Conservation (phyloP, 441 rosid species). For the Cnidoscolus chayamansa region DNA sequence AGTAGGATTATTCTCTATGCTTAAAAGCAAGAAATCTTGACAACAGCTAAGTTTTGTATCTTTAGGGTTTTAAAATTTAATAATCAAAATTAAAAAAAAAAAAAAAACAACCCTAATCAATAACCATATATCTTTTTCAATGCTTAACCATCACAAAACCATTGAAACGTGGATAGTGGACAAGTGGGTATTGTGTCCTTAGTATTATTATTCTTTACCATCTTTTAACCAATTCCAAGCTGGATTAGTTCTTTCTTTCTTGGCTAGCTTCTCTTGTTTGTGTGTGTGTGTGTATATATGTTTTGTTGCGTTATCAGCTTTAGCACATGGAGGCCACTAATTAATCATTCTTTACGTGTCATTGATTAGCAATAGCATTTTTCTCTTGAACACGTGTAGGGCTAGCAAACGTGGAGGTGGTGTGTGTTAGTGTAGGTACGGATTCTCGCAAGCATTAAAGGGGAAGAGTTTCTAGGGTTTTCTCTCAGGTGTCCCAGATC, state of each 20-base stretch:
- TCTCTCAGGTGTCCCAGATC: constrained; percentile 45
- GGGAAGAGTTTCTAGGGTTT: constrained; percentile 16
- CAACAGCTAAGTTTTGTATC: constrained; percentile 42
- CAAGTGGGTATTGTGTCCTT: constrained; percentile 27
- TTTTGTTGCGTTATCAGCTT: constrained; percentile 24
- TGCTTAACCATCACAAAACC: constrained; percentile 26
- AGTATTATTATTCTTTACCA: too few relatives aligned
- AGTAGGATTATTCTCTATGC: constrained; percentile 29
- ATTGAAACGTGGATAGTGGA: constrained; percentile 26
- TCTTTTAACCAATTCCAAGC: constrained; percentile 36
- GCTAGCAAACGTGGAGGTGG: not conserved
- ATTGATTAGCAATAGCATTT: too few relatives aligned
- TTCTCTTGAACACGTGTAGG: constrained; percentile 27
- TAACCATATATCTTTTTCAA: not conserved
- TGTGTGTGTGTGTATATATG: too few relatives aligned
- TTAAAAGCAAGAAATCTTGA: constrained; percentile 35
- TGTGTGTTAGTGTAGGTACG: constrained; percentile 14
- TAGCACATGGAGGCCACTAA: constrained; percentile 45
- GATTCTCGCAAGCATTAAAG: constrained; percentile 19
- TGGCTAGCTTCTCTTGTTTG: constrained; percentile 1
- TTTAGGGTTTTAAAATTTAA: not conserved
- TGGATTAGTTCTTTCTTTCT: constrained; percentile 18
- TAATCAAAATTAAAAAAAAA: too few relatives aligned
- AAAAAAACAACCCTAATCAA: too few relatives aligned
- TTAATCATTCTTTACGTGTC: not conserved